phyloP scores from a whole-genome alignment of 2,329 filamentous ascomycete genomes.

The Stenocarpella maydis region DNA sequence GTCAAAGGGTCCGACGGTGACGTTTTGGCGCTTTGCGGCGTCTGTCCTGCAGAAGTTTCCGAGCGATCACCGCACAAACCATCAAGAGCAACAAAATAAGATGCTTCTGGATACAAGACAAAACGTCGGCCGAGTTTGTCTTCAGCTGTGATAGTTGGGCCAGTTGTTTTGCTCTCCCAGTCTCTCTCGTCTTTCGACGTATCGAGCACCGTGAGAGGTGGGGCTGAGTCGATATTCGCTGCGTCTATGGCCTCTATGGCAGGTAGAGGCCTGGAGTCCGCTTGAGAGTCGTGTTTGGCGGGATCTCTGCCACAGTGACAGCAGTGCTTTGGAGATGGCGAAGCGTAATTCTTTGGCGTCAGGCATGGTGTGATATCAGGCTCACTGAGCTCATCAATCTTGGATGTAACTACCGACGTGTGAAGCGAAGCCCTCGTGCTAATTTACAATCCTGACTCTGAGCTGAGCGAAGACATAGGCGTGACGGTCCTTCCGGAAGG shows the following conservation, averaged over 20 bases:
- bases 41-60: not conserved
- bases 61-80: not conserved
- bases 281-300: not conserved
- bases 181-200: not conserved
- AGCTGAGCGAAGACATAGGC: slow-evolving; percentile 24
- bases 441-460: slow-evolving; percentile 9
- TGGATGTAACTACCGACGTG: slow-evolving; percentile 3
- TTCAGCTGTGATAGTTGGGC: slow-evolving; percentile 1
- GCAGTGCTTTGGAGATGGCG: not conserved
- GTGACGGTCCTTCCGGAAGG: slow-evolving; percentile 22
- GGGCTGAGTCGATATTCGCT: not conserved
- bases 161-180: not conserved
- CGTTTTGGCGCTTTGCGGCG: not conserved
- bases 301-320: slow-evolving; percentile 21
- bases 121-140: slow-evolving; percentile 15
- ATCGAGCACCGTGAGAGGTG: slow-evolving; percentile 4
- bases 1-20: not conserved
- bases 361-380: slow-evolving; percentile 6
- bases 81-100: slow-evolving; percentile 5
- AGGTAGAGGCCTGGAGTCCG: not conserved
- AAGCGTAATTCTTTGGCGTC: not conserved
- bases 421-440: not conserved
- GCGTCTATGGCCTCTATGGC: not conserved
- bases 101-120: slow-evolving; percentile 9
- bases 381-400: slow-evolving; percentile 29